These are phyloP conservation scores for Lablab purpureus DNA, from an alignment of 306 rosid species.

Conservation along the genomic window DNA sequence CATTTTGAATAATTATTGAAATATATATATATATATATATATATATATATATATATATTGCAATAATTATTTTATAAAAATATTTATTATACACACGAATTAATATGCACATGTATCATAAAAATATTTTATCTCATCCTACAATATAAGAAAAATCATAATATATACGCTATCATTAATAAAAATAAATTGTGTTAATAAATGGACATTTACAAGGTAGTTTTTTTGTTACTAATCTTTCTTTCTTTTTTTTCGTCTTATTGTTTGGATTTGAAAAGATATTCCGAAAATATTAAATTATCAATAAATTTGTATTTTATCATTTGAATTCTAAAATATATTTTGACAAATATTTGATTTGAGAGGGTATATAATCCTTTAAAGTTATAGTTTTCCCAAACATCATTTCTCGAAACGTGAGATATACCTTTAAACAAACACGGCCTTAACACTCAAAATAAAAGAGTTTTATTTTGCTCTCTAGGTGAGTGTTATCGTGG, in stretches of 20 bases:
- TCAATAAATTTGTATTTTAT: neutral
- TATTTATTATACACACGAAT: too few relatives aligned
- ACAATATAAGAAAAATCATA: too few relatives aligned
- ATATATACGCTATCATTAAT: too few relatives aligned
- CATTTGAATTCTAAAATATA: neutral
- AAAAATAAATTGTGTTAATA: neutral
- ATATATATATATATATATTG: too few relatives aligned
- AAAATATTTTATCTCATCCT: too few relatives aligned
- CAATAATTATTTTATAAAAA: too few relatives aligned
- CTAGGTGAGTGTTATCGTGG: neutral
- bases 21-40: too few relatives aligned
- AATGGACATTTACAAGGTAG: neutral
- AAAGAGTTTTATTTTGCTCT: neutral
- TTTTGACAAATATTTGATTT: neutral
- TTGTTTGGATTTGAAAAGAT: neutral
- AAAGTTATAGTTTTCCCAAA: neutral
- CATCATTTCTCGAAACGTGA: neutral
- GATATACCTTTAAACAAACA: constrained; percentile 6
- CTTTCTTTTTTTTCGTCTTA: neutral
- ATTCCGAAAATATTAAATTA: neutral
- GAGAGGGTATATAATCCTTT: neutral
- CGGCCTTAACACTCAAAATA: neutral
- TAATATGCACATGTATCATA: too few relatives aligned
- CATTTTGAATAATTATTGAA: too few relatives aligned
- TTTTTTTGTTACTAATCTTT: neutral